These are phyloP conservation scores for Neoboletus magnificus DNA, from an alignment of 768 basidiomycete genomes.

Conservation along the genomic window DNA sequence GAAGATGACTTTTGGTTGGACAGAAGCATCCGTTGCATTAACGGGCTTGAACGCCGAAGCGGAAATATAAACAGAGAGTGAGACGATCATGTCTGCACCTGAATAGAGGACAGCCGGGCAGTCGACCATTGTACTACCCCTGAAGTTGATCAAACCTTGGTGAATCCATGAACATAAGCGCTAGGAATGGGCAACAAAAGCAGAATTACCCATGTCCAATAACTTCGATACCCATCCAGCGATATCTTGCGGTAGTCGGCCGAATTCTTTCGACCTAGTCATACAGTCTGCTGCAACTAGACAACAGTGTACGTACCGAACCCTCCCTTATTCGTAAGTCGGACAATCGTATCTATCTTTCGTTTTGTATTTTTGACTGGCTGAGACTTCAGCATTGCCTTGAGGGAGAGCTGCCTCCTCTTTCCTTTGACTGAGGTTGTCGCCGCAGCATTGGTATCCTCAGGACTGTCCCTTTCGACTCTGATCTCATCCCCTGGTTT, in stretches of 20 bases:
- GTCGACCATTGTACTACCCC: slow-evolving; percentile 69
- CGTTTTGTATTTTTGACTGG: slow-evolving; percentile 46
- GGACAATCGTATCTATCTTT: slow-evolving; percentile 61
- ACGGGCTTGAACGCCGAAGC: slow-evolving; percentile 60
- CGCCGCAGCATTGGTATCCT: slow-evolving; percentile 26
- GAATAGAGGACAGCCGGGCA: slow-evolving; percentile 69
- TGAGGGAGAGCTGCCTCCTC: slow-evolving; percentile 66
- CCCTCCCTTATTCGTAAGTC: slow-evolving; percentile 60
- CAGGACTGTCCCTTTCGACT: slow-evolving; percentile 53
- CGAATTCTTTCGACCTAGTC: slow-evolving; percentile 56
- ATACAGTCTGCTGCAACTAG: not conserved
- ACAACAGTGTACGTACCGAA: slow-evolving; percentile 48
- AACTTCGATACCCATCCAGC: slow-evolving; percentile 73
- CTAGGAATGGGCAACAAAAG: not conserved
- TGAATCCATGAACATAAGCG: slow-evolving; percentile 1
- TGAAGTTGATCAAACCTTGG: slow-evolving; percentile 63
- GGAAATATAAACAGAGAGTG: slow-evolving; percentile 68
- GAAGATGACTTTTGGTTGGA: slow-evolving; percentile 43
- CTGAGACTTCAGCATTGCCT: slow-evolving; percentile 62
- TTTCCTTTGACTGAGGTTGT: slow-evolving; percentile 31
- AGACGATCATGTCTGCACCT: slow-evolving; percentile 75
- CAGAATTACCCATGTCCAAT: slow-evolving; percentile 57
- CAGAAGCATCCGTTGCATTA: slow-evolving; percentile 32
- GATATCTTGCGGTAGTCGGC: slow-evolving; percentile 65
- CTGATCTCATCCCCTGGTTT: slow-evolving; percentile 57